Base-by-base conservation (phyloP, 2,329 filamentous ascomycete genomes). In the Mycosphaerelloides madeirae region DNA sequence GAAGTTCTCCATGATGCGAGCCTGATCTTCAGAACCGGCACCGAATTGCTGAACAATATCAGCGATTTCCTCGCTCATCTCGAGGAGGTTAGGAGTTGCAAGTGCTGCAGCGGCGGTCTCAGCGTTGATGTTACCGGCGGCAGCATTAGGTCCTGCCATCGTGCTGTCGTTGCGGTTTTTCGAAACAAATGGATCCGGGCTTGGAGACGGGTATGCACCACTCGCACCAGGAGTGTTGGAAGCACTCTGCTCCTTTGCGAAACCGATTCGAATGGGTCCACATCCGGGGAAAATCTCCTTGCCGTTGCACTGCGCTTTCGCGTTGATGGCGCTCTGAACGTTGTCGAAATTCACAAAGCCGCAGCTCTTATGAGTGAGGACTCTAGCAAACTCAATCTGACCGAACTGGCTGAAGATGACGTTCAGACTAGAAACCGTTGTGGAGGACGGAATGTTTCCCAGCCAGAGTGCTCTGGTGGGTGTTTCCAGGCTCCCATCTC, bases 231-330 rank as follows among this genome's bases (percentile, higher is more conserved):
- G 91, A 0, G 93, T 96, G 53, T 87, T 77, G 41, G 89, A 88
- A 35, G 87, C 83, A 38, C 88, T 95, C 15, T 89, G 89, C 19
- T 93, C 91, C 70, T 98, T 98, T 29, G 93, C 93, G 68, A 95
- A 98, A 60, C 95, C 95, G 65, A 98, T 97, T 41, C 91, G 80
- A 46, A 97, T 87, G 13, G 91, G 89, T 1, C 93, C 93, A 46
- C 90, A 90, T 43, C 93, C 93, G 7, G 93, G 93, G 73, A 98
- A 98, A 49, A 98, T 96, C 66, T 98, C 93, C 68, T 95, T 96
- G 59, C 89, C 89, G 60, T 97, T 97, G 68, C 95, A 83, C 62
- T 83, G 78, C 12, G 82, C 82, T 65, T 91, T 94, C 13, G 93
- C 93, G 48, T 87, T 83, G 31, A 96, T 83, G 44, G 93, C 93